Conservation (phyloP, 169 alveolate species). For the Theileria parva region DNA sequence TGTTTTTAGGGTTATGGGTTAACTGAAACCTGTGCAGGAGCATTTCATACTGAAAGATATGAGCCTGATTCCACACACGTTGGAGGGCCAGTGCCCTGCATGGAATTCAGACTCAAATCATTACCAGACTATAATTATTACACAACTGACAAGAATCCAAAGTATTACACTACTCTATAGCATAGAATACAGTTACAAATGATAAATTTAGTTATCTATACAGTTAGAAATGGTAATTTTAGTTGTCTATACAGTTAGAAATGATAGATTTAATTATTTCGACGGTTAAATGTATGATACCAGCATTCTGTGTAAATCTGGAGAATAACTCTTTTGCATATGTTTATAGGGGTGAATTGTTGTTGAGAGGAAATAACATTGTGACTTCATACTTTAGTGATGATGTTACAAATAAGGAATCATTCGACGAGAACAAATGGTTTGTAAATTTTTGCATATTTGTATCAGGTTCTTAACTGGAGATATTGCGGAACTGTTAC, state of each 20-base stretch:
- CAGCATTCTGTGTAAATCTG: conserved; percentile 13
- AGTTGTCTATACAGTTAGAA: conserved; percentile 31
- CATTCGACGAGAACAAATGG: conserved; percentile 78
- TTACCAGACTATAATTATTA: conserved; percentile 88
- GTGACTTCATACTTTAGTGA: conserved; percentile 86
- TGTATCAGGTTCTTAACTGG: conserved; percentile 83
- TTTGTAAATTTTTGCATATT: conserved; percentile 68
- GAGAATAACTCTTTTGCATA: conserved; percentile 14
- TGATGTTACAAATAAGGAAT: conserved; percentile 81
- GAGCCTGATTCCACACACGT: conserved; percentile 80
- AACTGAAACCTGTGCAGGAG: conserved; percentile 66
- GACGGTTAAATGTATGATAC: not conserved
- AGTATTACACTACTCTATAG: conserved; percentile 28
- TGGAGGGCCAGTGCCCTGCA: conserved; percentile 88
- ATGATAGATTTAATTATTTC: conserved; percentile 24
- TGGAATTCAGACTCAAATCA: conserved; percentile 85
- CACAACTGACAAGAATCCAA: conserved; percentile 64
- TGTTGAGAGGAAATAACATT: conserved; percentile 82
- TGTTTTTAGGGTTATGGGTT: conserved; percentile 47
- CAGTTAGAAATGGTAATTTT: no score
- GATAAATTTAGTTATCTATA: conserved; percentile 21
- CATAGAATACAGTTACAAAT: conserved; percentile 30
- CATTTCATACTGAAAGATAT: conserved; percentile 33
- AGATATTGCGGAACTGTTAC: conserved; percentile 86
- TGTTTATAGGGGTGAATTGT: conserved; percentile 70